These are phyloP conservation scores for Pythium myriotylum DNA, from an alignment of 352 stramenopile genomes.

Conservation along the genomic window DNA sequence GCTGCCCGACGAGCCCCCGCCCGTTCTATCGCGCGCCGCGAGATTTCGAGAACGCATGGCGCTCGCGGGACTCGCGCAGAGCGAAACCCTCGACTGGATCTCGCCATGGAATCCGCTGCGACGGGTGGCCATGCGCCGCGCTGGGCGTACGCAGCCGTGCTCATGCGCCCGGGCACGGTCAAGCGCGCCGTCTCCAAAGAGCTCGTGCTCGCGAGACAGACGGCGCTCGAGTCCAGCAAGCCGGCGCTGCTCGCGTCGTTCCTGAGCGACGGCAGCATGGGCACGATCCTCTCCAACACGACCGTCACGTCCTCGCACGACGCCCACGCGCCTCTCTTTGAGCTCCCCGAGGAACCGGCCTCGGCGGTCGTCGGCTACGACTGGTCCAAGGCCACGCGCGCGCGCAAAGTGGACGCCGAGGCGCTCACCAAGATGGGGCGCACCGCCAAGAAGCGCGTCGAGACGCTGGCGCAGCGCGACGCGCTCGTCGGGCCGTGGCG, in stretches of 20 bases:
- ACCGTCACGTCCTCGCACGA: conserved; percentile 7
- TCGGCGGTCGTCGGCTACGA: background rate
- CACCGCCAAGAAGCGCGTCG: conserved; percentile 46
- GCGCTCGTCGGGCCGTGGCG: conserved; percentile 51
- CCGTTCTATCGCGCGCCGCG: background rate
- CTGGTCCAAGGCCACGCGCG: background rate
- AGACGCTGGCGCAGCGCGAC: conserved; percentile 45
- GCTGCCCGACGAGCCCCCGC: too few relatives aligned
- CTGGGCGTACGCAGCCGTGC: conserved; percentile 12
- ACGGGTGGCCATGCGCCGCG: background rate
- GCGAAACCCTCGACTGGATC: background rate
- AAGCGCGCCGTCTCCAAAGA: background rate
- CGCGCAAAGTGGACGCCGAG: conserved; percentile 32
- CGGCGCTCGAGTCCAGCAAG: background rate
- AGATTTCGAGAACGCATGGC: conserved; percentile 2
- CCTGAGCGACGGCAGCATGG: conserved; percentile 20
- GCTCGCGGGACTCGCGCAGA: background rate
- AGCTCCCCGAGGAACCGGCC: background rate
- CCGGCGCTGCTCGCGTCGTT: conserved; percentile 13
- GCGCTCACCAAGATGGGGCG: conserved; percentile 35
- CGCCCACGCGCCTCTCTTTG: background rate
- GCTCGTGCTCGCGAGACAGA: background rate
- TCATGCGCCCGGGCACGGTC: background rate
- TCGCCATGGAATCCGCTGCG: background rate
- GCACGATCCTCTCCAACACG: conserved; percentile 5